These are phyloP conservation scores for Aspergillus tanneri DNA, from an alignment of 2,329 filamentous ascomycete genomes.

Conservation along the genomic window DNA sequence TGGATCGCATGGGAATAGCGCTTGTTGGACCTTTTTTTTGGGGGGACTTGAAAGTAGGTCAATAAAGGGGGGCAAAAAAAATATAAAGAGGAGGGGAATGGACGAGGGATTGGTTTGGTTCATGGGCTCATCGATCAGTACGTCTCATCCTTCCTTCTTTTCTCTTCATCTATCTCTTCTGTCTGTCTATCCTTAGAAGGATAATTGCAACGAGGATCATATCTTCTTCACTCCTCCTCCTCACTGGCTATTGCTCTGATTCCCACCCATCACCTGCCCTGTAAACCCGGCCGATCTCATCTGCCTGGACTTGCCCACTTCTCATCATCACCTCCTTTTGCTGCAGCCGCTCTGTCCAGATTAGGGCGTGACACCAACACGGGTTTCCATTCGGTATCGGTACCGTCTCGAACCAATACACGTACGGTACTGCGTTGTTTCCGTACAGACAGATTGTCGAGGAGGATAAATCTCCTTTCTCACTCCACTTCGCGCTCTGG, in stretches of 20 bases:
- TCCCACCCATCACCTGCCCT: too few species aligned
- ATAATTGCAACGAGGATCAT: too few species aligned
- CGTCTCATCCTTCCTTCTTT: not conserved
- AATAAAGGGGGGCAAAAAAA: not conserved
- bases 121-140: not conserved
- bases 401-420: conserved; percentile 5
- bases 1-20: not conserved
- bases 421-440: conserved; percentile 7
- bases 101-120: not conserved
- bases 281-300: too few species aligned
- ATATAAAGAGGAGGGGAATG: conserved; percentile 2
- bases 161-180: conserved; percentile 39
- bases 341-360: too few species aligned
- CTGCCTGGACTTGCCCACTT: conserved; percentile 45
- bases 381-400: conserved; percentile 13
- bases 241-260: too few species aligned
- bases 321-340: not conserved
- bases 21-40: not conserved
- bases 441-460: conserved; percentile 6
- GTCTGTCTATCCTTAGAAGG: too few species aligned
- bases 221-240: too few species aligned
- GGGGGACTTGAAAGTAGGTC: not conserved
- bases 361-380: conserved; percentile 12
- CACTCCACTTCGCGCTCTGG: conserved; percentile 2
- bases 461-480: conserved; percentile 5